phyloP scores from a whole-genome alignment of 441 rosid species.

The Sinapis alba region DNA sequence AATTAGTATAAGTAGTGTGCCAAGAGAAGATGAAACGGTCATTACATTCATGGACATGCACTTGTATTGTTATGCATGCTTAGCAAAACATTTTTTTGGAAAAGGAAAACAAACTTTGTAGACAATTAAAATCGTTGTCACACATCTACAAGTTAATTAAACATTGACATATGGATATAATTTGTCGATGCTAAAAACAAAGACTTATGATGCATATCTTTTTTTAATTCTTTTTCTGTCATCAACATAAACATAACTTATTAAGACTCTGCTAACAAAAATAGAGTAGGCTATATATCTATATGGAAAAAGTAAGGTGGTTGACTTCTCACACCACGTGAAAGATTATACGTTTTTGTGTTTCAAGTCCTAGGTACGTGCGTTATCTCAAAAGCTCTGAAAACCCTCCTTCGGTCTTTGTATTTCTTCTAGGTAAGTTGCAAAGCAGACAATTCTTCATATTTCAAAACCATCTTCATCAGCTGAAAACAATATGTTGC shows the following conservation, averaged over 20 bases:
- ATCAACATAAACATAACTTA: background rate
- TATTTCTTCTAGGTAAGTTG: no score
- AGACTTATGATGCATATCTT: background rate
- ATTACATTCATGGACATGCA: background rate
- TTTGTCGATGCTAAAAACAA: background rate
- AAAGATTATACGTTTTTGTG: no score
- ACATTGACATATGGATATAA: background rate
- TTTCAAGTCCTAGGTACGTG: no score
- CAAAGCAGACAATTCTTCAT: no score
- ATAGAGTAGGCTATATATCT: no score
- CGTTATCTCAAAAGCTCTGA: no score
- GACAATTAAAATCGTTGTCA: background rate
- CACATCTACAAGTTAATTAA: background rate
- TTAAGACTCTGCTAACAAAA: no score
- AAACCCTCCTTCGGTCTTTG: no score
- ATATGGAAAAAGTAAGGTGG: no score
- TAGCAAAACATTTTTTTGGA: background rate
- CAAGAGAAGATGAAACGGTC: background rate
- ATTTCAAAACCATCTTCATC: no score
- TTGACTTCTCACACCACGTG: no score
- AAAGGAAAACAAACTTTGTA: background rate
- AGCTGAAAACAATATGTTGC: no score
- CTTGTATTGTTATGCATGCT: background rate
- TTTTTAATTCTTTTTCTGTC: background rate
- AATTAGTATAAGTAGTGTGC: background rate